Base-by-base conservation (phyloP, 2,329 filamentous ascomycete species). In the Chlorencoelia australis region DNA sequence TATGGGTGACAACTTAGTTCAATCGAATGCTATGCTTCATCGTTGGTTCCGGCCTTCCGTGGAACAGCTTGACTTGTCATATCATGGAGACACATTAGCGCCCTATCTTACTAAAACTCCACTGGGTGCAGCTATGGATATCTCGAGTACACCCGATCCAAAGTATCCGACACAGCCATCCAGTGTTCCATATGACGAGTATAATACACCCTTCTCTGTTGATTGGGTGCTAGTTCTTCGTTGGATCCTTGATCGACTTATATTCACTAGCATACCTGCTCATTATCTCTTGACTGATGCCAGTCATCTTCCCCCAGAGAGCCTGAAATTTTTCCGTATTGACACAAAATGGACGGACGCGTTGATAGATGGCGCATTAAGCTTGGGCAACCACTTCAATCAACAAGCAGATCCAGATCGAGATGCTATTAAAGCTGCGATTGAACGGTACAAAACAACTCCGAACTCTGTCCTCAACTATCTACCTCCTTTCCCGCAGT, bases 331-430 rank as follows among this genome's bases (percentile, higher is more conserved):
- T 51, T 69, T 69, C 50, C 39, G 54, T 22, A 62, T 69, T 8
- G 66, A 70, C 35, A 16, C 38, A 1, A 56, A 56, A 34, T 69
- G 66, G 66, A 42, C 61, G 0, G 59, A 65, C 29, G 56, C 55
- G 5, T 33, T 68, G 4, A 39, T 68, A 2, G 66, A 69, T 37
- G 66, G 66, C 0, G 65, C 59, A 0, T 48, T 69, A 0, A 58
- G 51, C 8, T 35, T 64, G 2, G 64, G 46, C 1, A 67, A 66
- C 44, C 59, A 66, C 34, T 22, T 55, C 0, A 51, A 50, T 3
- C 34, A 30, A 1, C 52, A 59, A n/a, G 29, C 51, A 17, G 44
- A 47, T 17, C 14, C 16, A 4, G 57, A 59, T 25, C 52, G 58
- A 5, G 22, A 24, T 3, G 37, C 39, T 9, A 57, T 61, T 33